Conservation (phyloP, 1,284 basidiomycete species). For the Melampsora occidentalis region DNA sequence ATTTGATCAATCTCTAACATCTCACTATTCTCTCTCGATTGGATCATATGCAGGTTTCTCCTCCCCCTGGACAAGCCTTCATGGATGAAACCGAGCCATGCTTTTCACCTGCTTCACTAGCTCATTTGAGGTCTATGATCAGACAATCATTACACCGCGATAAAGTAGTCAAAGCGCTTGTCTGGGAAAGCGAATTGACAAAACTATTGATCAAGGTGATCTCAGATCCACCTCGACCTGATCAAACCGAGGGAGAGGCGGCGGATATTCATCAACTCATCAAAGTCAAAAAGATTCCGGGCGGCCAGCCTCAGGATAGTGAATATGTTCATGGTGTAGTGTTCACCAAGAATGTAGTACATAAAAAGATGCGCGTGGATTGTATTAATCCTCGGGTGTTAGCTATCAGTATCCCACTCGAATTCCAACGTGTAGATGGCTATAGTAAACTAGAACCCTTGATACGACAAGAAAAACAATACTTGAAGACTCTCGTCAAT, state of each 20-base stretch:
- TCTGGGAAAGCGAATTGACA: slow-evolving; percentile 81
- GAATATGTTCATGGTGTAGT: slow-evolving; percentile 91
- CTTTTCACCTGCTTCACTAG: slow-evolving; percentile 53
- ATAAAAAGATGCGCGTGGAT: slow-evolving; percentile 66
- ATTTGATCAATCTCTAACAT: not conserved
- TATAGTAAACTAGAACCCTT: slow-evolving; percentile 92
- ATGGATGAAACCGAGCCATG: not conserved
- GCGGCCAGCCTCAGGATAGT: slow-evolving; percentile 83
- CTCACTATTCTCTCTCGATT: too few species aligned
- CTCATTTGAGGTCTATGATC: slow-evolving; percentile 79
- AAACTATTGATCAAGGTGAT: slow-evolving; percentile 71
- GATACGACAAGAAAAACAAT: slow-evolving; percentile 89
- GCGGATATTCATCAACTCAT: slow-evolving; percentile 94
- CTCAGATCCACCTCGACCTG: slow-evolving; percentile 54
- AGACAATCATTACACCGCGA: slow-evolving; percentile 67
- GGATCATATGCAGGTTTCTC: not conserved
- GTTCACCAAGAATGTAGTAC: slow-evolving; percentile 95
- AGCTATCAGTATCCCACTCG: slow-evolving; percentile 91
- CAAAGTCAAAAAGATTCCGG: slow-evolving; percentile 98
- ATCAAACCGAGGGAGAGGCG: slow-evolving; percentile 63
- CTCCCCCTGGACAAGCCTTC: not conserved
- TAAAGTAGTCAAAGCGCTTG: slow-evolving; percentile 68
- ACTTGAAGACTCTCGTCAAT: slow-evolving; percentile 80
- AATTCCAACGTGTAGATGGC: slow-evolving; percentile 88
- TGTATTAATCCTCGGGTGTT: slow-evolving; percentile 76